These are phyloP conservation scores for Pseudomonodictys pantanalensis DNA, from an alignment of 495 filamentous ascomycete genomes.

Conservation along the genomic window DNA sequence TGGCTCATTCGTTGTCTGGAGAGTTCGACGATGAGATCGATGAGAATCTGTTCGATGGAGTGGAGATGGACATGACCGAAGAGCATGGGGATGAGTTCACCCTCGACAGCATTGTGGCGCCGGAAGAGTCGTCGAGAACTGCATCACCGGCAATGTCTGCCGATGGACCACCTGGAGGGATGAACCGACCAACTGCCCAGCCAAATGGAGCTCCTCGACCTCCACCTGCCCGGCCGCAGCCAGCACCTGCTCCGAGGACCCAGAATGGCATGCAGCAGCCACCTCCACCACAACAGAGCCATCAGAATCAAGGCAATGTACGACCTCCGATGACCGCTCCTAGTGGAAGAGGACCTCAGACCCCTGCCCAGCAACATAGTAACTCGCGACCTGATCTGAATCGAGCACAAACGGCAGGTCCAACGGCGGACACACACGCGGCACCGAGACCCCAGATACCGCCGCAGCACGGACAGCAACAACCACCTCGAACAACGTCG, in stretches of 20 bases:
- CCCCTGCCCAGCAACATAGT: constrained; percentile 16
- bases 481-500: constrained; percentile 7
- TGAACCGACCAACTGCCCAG: constrained; percentile 25
- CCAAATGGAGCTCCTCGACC: constrained; percentile 19
- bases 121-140: constrained; percentile 5
- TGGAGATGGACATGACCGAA: constrained; percentile 39
- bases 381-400: constrained; percentile 5
- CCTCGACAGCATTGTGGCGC: constrained; percentile 1
- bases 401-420: constrained; percentile 12
- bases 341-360: constrained; percentile 34
- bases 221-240: constrained; percentile 31
- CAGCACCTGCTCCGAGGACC: constrained; percentile 34
- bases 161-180: background rate
- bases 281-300: constrained; percentile 22
- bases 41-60: constrained; percentile 51
- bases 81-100: constrained; percentile 24
- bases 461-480: constrained; percentile 6
- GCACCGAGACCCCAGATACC: constrained; percentile 13
- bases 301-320: constrained; percentile 28
- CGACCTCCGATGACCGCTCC: constrained; percentile 12
- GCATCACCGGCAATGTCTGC: background rate
- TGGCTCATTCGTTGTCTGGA: constrained; percentile 18
- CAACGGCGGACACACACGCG: constrained; percentile 26
- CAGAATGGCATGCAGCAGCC: constrained; percentile 29
- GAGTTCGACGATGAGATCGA: constrained; percentile 66